phyloP scores from a whole-genome alignment of 1,284 basidiomycete genomes.

The Prillingera fragicola region DNA sequence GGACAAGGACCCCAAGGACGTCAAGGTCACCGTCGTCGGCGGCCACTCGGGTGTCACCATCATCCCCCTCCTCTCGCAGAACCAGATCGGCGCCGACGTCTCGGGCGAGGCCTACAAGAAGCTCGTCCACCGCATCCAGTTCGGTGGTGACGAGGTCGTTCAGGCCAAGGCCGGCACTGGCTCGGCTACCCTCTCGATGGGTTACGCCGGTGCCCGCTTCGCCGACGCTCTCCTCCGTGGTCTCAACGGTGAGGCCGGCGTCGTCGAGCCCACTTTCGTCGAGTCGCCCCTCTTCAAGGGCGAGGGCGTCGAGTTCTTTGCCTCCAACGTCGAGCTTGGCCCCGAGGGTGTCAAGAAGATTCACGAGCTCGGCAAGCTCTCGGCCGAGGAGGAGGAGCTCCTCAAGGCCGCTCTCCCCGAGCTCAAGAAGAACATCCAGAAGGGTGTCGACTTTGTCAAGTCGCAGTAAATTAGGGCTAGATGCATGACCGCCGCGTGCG shows the following conservation, averaged over 20 bases:
- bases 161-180: conserved; percentile 86
- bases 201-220: conserved; percentile 81
- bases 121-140: conserved; percentile 86
- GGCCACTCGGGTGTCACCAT: conserved; percentile 97
- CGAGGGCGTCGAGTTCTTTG: conserved; percentile 79
- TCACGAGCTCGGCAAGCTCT: conserved; percentile 68
- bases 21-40: conserved; percentile 78
- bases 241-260: conserved; percentile 79
- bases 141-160: conserved; percentile 87
- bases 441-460: conserved; percentile 74
- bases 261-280: conserved; percentile 79
- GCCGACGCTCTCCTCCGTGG: conserved; percentile 72
- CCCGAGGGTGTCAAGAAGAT: conserved; percentile 85
- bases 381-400: conserved; percentile 75
- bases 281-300: conserved; percentile 68
- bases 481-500: not conserved
- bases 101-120: conserved; percentile 56
- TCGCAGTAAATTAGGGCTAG: conserved; percentile 7
- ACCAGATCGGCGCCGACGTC: conserved; percentile 56
- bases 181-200: conserved; percentile 83
- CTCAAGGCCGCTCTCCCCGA: conserved; percentile 83
- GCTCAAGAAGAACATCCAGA: conserved; percentile 94
- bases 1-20: conserved; percentile 58
- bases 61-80: conserved; percentile 91
- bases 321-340: conserved; percentile 75